Conservation (phyloP, 1,284 basidiomycete species). For the Ganoderma lucidum region DNA sequence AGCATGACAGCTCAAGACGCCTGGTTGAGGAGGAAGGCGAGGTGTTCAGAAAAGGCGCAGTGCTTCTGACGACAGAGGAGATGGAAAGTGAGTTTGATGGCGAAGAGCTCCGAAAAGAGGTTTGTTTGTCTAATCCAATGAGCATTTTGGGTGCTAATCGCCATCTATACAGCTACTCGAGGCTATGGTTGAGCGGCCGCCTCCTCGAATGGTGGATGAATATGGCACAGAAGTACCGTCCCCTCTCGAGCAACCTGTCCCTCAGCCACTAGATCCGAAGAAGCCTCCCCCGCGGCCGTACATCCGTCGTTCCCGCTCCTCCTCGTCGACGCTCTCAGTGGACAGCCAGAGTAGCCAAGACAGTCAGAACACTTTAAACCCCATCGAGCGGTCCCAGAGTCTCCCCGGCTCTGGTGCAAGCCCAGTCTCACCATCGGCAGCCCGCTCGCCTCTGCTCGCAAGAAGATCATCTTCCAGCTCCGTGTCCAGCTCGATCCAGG, state of each 20-base stretch:
- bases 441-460: conserved; percentile 28
- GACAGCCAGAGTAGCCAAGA: conserved; percentile 34
- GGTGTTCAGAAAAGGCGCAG: conserved; percentile 89
- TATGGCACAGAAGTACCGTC: conserved; percentile 46
- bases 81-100: conserved; percentile 88
- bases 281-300: conserved; percentile 64
- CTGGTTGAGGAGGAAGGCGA: conserved; percentile 93
- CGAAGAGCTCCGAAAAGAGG: conserved; percentile 85
- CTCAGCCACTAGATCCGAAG: conserved; percentile 31
- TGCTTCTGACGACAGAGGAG: conserved; percentile 82
- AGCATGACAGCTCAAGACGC: conserved; percentile 63
- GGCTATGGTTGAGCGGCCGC: conserved; percentile 68
- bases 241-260: conserved; percentile 27
- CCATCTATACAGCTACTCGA: conserved; percentile 54
- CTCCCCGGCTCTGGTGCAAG: conserved; percentile 26
- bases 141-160: conserved; percentile 12
- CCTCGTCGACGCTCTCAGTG: conserved; percentile 50
- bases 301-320: conserved; percentile 58
- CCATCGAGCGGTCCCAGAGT: conserved; percentile 27
- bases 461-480: conserved; percentile 33
- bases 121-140: conserved; percentile 44
- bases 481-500: conserved; percentile 28
- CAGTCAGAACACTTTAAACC: conserved; percentile 23
- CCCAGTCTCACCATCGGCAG: conserved; percentile 27
- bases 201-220: conserved; percentile 67